These are phyloP conservation scores for Coleophoma crateriformis DNA, from an alignment of 2,329 filamentous ascomycete genomes.

Conservation along the genomic window DNA sequence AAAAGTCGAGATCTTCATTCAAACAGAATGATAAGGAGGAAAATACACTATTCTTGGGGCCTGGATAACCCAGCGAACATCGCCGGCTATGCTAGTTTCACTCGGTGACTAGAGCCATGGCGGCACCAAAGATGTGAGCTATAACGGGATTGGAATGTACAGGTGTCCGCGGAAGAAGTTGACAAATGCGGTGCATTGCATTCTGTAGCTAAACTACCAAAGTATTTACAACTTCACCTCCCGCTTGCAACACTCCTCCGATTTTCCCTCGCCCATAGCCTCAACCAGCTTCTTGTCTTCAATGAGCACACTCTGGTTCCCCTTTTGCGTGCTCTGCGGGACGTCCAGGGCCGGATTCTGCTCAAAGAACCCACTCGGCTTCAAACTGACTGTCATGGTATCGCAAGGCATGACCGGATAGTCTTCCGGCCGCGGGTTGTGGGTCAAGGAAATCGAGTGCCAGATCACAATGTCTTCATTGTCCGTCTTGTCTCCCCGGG, in stretches of 20 bases:
- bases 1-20: too few relatives aligned
- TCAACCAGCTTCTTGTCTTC: constrained; percentile 20
- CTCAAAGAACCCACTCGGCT: constrained; percentile 45
- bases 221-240: background rate
- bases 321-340: constrained; percentile 3
- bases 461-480: constrained; percentile 84
- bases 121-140: too few relatives aligned
- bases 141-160: too few relatives aligned
- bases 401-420: constrained; percentile 84
- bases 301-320: constrained; percentile 23
- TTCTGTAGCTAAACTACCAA: too few relatives aligned
- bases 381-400: constrained; percentile 65
- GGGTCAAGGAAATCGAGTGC: constrained; percentile 81
- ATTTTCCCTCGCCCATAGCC: background rate
- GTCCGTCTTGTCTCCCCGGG: constrained; percentile 80
- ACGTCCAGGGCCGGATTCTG: constrained; percentile 44
- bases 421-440: constrained; percentile 83
- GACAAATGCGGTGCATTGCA: too few relatives aligned
- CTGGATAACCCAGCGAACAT: too few relatives aligned
- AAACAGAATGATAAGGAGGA: too few relatives aligned
- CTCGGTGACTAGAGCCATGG: too few relatives aligned
- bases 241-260: background rate
- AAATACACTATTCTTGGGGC: too few relatives aligned
- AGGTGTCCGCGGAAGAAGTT: too few relatives aligned
- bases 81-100: too few relatives aligned